Conservation (phyloP, 164 flowering plant genomes). For the Umbellularia californica region DNA sequence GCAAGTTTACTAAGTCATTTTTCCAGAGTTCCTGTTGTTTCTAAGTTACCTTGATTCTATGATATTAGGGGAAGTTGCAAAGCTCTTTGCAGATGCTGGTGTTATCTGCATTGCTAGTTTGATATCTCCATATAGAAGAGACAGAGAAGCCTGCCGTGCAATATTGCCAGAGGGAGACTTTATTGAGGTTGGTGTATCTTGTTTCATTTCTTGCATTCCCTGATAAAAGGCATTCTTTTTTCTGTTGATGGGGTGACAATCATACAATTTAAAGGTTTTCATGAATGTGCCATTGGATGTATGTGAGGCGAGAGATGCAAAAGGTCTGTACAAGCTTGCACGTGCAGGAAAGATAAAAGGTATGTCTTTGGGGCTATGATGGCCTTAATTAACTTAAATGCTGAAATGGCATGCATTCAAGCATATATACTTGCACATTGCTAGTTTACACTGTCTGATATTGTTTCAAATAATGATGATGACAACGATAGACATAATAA, state of each 20-base stretch:
- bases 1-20: too few relatives aligned
- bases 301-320: constrained; percentile 90
- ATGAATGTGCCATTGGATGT: constrained; percentile 75
- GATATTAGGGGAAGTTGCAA: constrained; percentile 90
- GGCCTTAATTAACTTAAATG: too few relatives aligned
- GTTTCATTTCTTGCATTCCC: not conserved
- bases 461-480: not conserved
- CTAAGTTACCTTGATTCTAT: not conserved
- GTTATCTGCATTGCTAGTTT: constrained; percentile 91
- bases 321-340: constrained; percentile 91
- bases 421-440: too few relatives aligned
- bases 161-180: constrained; percentile 70
- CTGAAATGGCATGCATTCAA: too few relatives aligned
- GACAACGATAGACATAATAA: not conserved
- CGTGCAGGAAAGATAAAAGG: constrained; percentile 97
- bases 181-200: constrained; percentile 60
- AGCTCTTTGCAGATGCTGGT: constrained; percentile 97
- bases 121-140: constrained; percentile 89
- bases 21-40: not conserved
- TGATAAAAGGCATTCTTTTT: not conserved
- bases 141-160: constrained; percentile 82
- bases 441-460: not conserved
- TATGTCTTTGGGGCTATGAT: constrained; percentile 20
- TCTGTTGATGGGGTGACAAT: not conserved
- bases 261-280: constrained; percentile 49